phyloP scores from a whole-genome alignment of 805 yeast genomes.

The Pichia heedii region DNA sequence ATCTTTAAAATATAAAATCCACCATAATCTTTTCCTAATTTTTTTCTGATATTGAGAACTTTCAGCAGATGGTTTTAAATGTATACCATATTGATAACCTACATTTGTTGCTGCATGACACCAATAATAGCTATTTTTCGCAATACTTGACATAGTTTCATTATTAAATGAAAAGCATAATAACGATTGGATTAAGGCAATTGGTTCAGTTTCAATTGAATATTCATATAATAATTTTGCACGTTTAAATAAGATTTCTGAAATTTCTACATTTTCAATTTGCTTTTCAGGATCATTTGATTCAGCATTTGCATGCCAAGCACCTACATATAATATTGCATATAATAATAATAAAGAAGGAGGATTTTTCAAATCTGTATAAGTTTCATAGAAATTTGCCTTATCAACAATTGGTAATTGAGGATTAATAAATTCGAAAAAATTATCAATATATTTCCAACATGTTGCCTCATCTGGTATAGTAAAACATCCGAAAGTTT shows the following conservation, averaged over 20 bases:
- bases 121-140: constrained; percentile 70
- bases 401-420: constrained; percentile 67
- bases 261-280: constrained; percentile 35
- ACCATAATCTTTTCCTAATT: constrained; percentile 39
- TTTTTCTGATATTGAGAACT: constrained; percentile 16
- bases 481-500: constrained; percentile 59
- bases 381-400: constrained; percentile 48
- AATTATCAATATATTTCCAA: constrained; percentile 51
- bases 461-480: constrained; percentile 58
- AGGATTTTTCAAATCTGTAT: constrained; percentile 46
- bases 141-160: constrained; percentile 19
- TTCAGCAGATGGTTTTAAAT: constrained; percentile 31
- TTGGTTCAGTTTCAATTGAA: constrained; percentile 58
- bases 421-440: constrained; percentile 51
- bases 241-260: constrained; percentile 28
- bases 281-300: constrained; percentile 41
- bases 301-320: constrained; percentile 49
- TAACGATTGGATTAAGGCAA: constrained; percentile 52
- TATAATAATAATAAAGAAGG: constrained; percentile 57
- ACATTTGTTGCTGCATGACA: constrained; percentile 57
- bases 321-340: constrained; percentile 59
- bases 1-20: constrained; percentile 69
- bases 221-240: constrained; percentile 61
- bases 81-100: constrained; percentile 73
- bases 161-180: constrained; percentile 19